phyloP scores from a whole-genome alignment of 108 stramenopile species.

The Mayamaea pseudoterrestris region DNA sequence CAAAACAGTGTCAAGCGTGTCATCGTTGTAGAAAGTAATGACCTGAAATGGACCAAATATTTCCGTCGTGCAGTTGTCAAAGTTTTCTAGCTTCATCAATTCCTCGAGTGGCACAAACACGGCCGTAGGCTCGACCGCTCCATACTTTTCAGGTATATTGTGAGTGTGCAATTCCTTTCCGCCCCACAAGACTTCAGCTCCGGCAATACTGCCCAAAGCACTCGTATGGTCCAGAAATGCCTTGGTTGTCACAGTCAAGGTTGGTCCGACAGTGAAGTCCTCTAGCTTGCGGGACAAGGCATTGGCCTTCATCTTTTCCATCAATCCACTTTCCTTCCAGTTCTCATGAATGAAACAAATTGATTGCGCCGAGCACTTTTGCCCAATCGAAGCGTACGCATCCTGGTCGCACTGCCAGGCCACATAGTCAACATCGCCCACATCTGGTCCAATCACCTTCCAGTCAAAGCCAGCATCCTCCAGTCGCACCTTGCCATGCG shows the following conservation, averaged over 20 bases:
- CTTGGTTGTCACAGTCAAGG: constrained; percentile 85
- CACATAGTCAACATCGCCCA: constrained; percentile 85
- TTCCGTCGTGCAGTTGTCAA: constrained; percentile 75
- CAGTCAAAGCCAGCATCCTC: constrained; percentile 97
- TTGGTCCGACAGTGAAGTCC: constrained; percentile 89
- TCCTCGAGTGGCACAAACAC: constrained; percentile 89
- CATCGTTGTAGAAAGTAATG: constrained; percentile 77
- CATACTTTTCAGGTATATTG: constrained; percentile 84
- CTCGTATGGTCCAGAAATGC: constrained; percentile 72
- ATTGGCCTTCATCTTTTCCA: constrained; percentile 61
- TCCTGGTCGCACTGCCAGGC: constrained; percentile 98
- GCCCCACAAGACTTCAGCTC: constrained; percentile 86
- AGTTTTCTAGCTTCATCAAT: constrained; percentile 79
- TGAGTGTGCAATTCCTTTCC: constrained; percentile 78
- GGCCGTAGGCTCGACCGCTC: constrained; percentile 95
- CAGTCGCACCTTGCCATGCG: constrained; percentile 71
- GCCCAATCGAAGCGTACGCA: constrained; percentile 91
- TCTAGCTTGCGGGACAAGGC: constrained; percentile 71
- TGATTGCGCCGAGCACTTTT: constrained; percentile 98
- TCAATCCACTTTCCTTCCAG: constrained; percentile 75
- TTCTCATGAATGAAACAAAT: constrained; percentile 93
- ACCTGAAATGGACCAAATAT: constrained; percentile 97
- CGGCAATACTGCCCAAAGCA: constrained; percentile 59
- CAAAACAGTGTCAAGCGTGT: constrained; percentile 61
- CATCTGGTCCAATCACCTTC: constrained; percentile 95